Evolutionary conservation across 192 early-diverging fungal genomes (phyloP), one percentile per base, ranked within the genome.

Genomic region (Backusella psychrophila): DNA sequence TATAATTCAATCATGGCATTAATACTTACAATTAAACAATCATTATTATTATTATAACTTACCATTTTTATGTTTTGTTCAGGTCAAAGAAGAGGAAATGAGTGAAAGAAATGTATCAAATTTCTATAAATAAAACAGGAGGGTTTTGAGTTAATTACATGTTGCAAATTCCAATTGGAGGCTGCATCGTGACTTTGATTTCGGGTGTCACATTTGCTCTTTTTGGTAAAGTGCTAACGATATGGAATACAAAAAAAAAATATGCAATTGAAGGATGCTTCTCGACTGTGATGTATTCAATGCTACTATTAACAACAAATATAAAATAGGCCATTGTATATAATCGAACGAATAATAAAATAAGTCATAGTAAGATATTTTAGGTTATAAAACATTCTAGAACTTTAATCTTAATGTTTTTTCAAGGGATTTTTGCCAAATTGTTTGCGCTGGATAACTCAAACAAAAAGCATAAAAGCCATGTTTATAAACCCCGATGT

Each of bases 141-240:
- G 21, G 26, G 56, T 26, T 15, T 52, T 59, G n/a, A 11, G 11
- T 63, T 29, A 26, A 63, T 26, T 26, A 3, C 23, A 63, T 29
- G 56, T 29, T 63, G 56, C 56, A 63, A 63, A 63, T 29, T 63
- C 23, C 56, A 63, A 63, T 63, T 63, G 56, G 56, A 63, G 23
- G 23, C 23, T 29, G 26, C 26, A 63, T 29, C 11, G 56, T 63
- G 56, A 63, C 56, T 26, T 63, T 8, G 56, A 3, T 63, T 63
- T 63, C 29, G 11, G 26, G 11, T 63, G 56, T 63, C 12, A 21
- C 26, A 29, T 14, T 23, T 63, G 56, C 23, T 23, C 11, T 63
- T 63, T 63, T 63, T 63, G 56, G 56, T 63, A 56, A 39, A 56
- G 23, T 11, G 7, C 9, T n/a, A 23, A 26, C 19, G n/a, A 8